Conservation (phyloP, 192 early-diverging fungal genomes). For the Thamnidium elegans region DNA sequence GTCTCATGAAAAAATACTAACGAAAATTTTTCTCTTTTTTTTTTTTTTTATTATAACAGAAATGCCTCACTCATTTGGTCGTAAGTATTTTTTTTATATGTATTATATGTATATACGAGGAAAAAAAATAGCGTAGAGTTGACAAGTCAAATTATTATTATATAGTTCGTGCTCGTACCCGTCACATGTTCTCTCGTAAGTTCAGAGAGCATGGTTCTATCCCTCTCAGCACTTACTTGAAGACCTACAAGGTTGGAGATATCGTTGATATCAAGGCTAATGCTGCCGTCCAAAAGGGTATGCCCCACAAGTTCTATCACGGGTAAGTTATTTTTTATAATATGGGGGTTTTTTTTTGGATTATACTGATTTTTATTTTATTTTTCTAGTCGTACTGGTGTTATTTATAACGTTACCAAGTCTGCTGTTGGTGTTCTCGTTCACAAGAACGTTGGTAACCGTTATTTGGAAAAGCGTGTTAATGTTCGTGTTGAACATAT, state of each 20-base stretch:
- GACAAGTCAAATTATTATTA: neutral
- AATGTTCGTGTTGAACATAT: constrained; percentile 98
- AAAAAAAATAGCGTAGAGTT: neutral
- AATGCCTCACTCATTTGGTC: constrained; percentile 43
- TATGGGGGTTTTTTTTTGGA: too few species aligned
- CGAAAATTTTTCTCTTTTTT: too few species aligned
- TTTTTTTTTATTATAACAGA: too few species aligned
- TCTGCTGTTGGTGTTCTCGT: constrained; percentile 96
- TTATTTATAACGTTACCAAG: constrained; percentile 99
- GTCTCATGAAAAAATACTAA: too few species aligned
- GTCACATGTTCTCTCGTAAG: constrained; percentile 95
- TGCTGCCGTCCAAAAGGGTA: constrained; percentile 98
- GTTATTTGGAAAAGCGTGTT: constrained; percentile 97
- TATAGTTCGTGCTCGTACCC: constrained; percentile 87
- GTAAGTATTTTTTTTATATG: constrained; percentile 29
- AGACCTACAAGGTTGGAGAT: constrained; percentile 98
- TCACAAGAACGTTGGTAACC: constrained; percentile 98
- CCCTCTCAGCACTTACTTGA: constrained; percentile 95
- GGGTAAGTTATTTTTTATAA: constrained; percentile 55
- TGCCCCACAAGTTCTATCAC: constrained; percentile 99
- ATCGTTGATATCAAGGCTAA: constrained; percentile 99
- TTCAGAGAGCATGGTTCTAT: constrained; percentile 95
- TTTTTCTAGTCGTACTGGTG: constrained; percentile 79
- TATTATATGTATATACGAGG: too few species aligned
- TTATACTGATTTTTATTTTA: neutral